Evolutionary conservation across 345 rosid genomes (phyloP), one percentile per base, ranked within the genome.

Genomic region (Bruguiera parviflora): DNA sequence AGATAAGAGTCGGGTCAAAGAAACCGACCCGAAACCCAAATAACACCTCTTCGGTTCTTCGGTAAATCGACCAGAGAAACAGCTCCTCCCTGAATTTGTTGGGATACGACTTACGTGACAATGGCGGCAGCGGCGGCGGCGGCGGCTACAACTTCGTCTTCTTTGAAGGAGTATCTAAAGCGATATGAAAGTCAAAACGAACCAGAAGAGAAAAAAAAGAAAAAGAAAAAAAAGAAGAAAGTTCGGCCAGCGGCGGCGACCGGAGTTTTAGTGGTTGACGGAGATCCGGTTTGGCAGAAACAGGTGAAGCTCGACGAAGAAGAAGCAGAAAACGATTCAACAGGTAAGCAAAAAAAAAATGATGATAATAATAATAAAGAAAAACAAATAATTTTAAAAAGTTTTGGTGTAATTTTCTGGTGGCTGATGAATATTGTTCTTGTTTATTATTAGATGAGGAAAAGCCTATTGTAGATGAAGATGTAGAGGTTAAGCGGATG

Each of bases 261-360:
- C 0, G 88, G 94, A 53, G 88, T 92, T 78, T 58, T 86, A 47
- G 91, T 92, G 60, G 97, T 92, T 6, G 98, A 95, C 66, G 81
- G 86, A 76, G 98, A 95, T 79, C 99, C 98, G 1, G 86, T 86
- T 65, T 95, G 99, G 99, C 93, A 90, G 71, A 95, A 85, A 65
- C 85, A 89, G 0, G 78, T 95, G 58, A 86, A 80, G 46, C 71
- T 84, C 55, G 79, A 66, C 21, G 91, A 83, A 71, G 94, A 91
- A 11, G 86, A 81, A 3, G 84, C 79, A 22, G 87, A 64, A n/a
- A 72, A 88, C 16, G 96, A 89, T 73, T 87, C 96, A 51, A 79
- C 87, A 11, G 98, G 96, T 89, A 79, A 72, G 71, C 28, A 9
- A 39, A 39, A 39, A 39, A 39, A 11, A 39, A 11, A 39, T 1